Conservation (phyloP, 2,329 filamentous ascomycete genomes). For the Knoxdaviesia capensis region DNA sequence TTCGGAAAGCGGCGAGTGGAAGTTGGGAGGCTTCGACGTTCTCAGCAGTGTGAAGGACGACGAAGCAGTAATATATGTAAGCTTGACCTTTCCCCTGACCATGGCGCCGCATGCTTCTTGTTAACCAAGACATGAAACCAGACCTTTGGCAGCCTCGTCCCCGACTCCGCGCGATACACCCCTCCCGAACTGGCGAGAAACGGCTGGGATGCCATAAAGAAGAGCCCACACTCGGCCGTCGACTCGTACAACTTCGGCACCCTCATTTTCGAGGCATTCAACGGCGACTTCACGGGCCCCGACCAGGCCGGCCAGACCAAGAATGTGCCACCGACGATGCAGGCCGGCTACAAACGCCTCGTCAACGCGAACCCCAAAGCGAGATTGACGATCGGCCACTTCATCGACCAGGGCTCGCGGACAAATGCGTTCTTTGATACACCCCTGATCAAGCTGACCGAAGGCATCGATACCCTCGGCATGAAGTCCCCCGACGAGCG, state of each 20-base stretch:
- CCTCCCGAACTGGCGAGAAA: slow-evolving; percentile 69
- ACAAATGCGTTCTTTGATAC: slow-evolving; percentile 81
- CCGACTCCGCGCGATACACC: slow-evolving; percentile 66
- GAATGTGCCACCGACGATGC: slow-evolving; percentile 71
- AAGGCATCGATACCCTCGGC: slow-evolving; percentile 82
- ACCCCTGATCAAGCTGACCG: slow-evolving; percentile 74
- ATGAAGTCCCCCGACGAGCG: slow-evolving; percentile 71
- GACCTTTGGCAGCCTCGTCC: slow-evolving; percentile 73
- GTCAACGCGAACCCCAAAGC: slow-evolving; percentile 80
- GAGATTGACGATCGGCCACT: slow-evolving; percentile 63
- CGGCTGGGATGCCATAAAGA: slow-evolving; percentile 86
- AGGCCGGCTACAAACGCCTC: slow-evolving; percentile 75
- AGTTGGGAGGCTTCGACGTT: slow-evolving; percentile 80
- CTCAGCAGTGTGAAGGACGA: slow-evolving; percentile 92
- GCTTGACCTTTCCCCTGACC: slow-evolving; percentile 1
- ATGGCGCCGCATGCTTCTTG: not conserved
- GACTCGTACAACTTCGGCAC: slow-evolving; percentile 78
- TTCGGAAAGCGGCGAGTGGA: slow-evolving; percentile 95
- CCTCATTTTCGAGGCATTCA: slow-evolving; percentile 80
- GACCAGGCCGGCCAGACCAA: slow-evolving; percentile 77
- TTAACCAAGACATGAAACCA: slow-evolving; percentile 14
- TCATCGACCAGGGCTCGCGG: slow-evolving; percentile 74
- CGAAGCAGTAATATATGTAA: slow-evolving; percentile 72
- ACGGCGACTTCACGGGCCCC: slow-evolving; percentile 53
- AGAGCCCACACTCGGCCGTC: slow-evolving; percentile 57